phyloP scores from a whole-genome alignment of 139 green algal genomes.

The Pseudopediastrum boryanum region DNA sequence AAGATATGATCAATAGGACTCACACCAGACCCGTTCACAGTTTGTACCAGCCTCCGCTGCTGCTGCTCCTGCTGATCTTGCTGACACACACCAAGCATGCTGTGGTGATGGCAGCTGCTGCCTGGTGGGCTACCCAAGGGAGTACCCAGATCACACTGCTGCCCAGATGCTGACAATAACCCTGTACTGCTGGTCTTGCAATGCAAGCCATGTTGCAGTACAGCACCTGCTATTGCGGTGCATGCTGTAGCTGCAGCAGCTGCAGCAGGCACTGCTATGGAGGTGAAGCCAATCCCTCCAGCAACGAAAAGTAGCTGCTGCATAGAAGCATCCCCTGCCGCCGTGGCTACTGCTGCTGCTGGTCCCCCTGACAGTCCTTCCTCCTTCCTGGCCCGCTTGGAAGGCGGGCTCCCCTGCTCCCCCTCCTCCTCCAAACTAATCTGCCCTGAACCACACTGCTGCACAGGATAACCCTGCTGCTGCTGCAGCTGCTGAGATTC shows the following conservation, averaged over 20 bases:
- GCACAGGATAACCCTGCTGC: too few species aligned
- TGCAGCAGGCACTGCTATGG: not conserved
- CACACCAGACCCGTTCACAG: slow-evolving; percentile 11
- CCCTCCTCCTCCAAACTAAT: too few species aligned
- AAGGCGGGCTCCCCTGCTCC: too few species aligned
- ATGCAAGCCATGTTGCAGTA: not conserved
- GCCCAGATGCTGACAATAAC: not conserved
- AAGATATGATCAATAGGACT: slow-evolving; percentile 99
- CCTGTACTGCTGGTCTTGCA: not conserved
- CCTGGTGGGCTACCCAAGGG: not conserved
- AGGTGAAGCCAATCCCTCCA: too few species aligned
- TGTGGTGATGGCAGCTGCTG: not conserved
- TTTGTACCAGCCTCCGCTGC: not conserved
- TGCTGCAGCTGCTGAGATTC: not conserved
- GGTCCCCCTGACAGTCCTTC: too few species aligned
- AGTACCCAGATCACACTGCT: not conserved
- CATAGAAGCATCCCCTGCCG: too few species aligned
- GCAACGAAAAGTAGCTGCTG: too few species aligned
- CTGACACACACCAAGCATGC: too few species aligned
- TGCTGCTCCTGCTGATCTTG: slow-evolving; percentile 4
- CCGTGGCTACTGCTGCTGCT: too few species aligned
- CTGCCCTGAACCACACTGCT: too few species aligned
- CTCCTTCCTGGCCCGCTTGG: too few species aligned
- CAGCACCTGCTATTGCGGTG: not conserved
- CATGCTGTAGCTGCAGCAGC: not conserved